Percentiles rank a stretch among this genome's conserved stretches.
These are phyloP conservation scores for Picea mariana DNA, from an alignment of 83 land plant genomes.

Conservation along the genomic window DNA sequence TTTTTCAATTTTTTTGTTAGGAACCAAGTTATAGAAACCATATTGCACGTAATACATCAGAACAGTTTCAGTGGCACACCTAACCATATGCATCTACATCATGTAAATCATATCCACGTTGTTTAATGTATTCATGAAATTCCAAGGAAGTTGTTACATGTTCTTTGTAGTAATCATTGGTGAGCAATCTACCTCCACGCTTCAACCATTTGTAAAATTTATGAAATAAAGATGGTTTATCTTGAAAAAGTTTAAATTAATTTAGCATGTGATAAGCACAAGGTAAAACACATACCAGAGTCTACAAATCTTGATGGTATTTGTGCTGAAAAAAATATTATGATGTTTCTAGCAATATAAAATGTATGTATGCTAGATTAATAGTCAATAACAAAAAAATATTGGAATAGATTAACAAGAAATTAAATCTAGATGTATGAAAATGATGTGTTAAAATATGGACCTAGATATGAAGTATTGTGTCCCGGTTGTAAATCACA, in stretches of 20 bases:
- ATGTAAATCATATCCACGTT: constrained; percentile 98
- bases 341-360: too few relatives aligned
- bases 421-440: too few relatives aligned
- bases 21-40: background rate
- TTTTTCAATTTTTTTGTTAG: too few relatives aligned
- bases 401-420: background rate
- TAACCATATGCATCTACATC: constrained; percentile 86
- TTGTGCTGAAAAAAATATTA: too few relatives aligned
- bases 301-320: background rate
- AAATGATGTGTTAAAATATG: background rate
- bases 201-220: constrained; percentile 65
- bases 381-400: background rate
- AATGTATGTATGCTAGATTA: too few relatives aligned
- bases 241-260: too few relatives aligned
- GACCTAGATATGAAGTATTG: constrained; percentile 96
- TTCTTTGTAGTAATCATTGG: background rate
- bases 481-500: too few relatives aligned
- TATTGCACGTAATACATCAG: background rate
- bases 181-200: constrained; percentile 89
- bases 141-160: too few relatives aligned
- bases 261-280: background rate
- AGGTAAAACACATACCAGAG: too few relatives aligned
- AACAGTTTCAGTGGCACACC: constrained; percentile 45
- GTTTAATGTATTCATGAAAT: constrained; percentile 17
- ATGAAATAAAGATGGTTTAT: too few relatives aligned